phyloP scores from a whole-genome alignment of 805 yeast species.

The Yueomyces sinensis region DNA sequence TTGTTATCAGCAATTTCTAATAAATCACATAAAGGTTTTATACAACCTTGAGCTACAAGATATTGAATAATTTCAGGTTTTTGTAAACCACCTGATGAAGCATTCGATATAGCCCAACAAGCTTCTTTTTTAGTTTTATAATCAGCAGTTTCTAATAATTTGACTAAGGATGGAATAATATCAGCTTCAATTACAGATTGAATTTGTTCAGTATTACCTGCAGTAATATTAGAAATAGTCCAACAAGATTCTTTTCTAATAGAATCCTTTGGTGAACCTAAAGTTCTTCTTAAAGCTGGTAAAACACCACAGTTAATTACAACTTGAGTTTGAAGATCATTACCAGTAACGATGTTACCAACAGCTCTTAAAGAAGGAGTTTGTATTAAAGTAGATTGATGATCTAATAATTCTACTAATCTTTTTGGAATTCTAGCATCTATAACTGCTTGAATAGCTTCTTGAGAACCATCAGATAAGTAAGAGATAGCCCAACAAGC shows the following conservation, averaged over 20 bases:
- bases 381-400: slow-evolving; percentile 76
- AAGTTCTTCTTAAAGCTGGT: slow-evolving; percentile 67
- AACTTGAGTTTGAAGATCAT: slow-evolving; percentile 88
- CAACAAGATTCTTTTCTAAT: slow-evolving; percentile 97
- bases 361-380: slow-evolving; percentile 96
- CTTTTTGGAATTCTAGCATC: slow-evolving; percentile 93
- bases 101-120: slow-evolving; percentile 98
- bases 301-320: slow-evolving; percentile 88
- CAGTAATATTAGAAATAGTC: slow-evolving; percentile 97
- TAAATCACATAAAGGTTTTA: slow-evolving; percentile 92
- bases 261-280: slow-evolving; percentile 77
- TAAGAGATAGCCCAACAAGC: slow-evolving; percentile 99
- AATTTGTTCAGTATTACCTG: slow-evolving; percentile 90
- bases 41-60: slow-evolving; percentile 89
- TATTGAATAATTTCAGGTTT: slow-evolving; percentile 91
- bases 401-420: slow-evolving; percentile 79
- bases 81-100: slow-evolving; percentile 87
- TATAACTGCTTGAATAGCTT: slow-evolving; percentile 91
- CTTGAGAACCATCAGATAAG: slow-evolving; percentile 82
- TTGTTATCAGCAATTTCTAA: slow-evolving; percentile 78
- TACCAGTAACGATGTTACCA: slow-evolving; percentile 97
- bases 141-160: slow-evolving; percentile 70
- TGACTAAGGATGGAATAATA: slow-evolving; percentile 80
- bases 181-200: slow-evolving; percentile 95
- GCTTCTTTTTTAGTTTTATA: slow-evolving; percentile 97